Evolutionary conservation across 2,329 filamentous ascomycete genomes (phyloP), one percentile per base, ranked within the genome.

Genomic region (Pseudogymnoascus sp.): DNA sequence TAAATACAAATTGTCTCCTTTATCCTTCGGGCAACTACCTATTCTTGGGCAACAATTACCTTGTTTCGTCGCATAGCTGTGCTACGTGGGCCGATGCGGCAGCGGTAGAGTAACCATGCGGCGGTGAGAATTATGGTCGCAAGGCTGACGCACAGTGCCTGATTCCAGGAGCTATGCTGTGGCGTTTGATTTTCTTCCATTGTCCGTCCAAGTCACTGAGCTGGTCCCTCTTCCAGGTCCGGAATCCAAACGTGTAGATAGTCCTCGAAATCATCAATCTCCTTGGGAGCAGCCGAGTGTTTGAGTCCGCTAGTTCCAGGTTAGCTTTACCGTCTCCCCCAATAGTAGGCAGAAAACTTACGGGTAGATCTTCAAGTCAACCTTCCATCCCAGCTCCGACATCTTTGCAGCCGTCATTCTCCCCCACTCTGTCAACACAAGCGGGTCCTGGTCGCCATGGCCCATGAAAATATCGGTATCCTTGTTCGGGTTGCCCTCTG

Each of bases 391-490:
- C 73, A 87, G 75, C 39, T 83, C 81, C 73, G 84, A 86, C 60
- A 97, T 76, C 63, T 81, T 73, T 40, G 90, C 80, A 2, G 82
- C 84, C 25, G 89, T 91, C 74, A 79, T 73, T 72, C 84, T 76
- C 12, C 90, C 93, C 74, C 89, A 87, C 62, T 82, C 76, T 45
- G 86, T 82, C 67, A 80, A 81, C 7, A 97, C 89, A 2, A 96
- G 77, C 12, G 81, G 81, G 73, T 99, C 93, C 0, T 76, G 76
- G 64, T 87, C 82, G n/a, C 94, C 94, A 69, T 97, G 94, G 10
- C 84, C 91, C 86, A 97, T 88, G 75, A 94, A 90, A 65, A 97
- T 86, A 1, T 89, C 89, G 1, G 91, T 96, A 40, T 88, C 79
- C 74, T 87, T 84, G 74, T 91, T 92, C 61, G 81, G 78, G 67